Conservation (phyloP, 306 rosid species). For the Cucurbita moschata region DNA sequence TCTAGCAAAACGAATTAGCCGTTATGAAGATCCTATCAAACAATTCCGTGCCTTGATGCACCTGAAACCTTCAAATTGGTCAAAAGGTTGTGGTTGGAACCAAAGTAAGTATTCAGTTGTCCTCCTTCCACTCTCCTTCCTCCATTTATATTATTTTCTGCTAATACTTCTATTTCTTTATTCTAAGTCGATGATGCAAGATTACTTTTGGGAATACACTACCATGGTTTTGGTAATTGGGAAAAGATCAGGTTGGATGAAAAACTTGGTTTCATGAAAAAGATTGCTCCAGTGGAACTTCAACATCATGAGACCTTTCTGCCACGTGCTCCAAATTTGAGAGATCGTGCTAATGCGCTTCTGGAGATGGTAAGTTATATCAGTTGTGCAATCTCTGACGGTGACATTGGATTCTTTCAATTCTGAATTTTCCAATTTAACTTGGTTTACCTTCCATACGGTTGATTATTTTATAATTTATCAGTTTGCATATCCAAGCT, state of each 20-base stretch:
- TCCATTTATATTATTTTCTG: neutral
- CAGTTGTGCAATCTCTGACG: neutral
- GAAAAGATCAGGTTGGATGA: conserved; percentile 89
- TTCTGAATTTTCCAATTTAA: neutral
- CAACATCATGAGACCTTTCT: conserved; percentile 97
- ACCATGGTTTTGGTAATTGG: conserved; percentile 96
- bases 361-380: conserved; percentile 66
- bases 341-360: conserved; percentile 95
- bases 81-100: conserved; percentile 99
- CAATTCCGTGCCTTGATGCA: conserved; percentile 74
- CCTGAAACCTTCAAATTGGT: conserved; percentile 97
- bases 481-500: neutral
- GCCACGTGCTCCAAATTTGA: conserved; percentile 98
- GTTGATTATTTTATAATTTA: neutral
- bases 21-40: conserved; percentile 82
- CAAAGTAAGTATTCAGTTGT: conserved; percentile 54
- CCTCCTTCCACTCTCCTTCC: neutral
- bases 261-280: conserved; percentile 77
- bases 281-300: conserved; percentile 97
- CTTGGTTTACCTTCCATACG: neutral
- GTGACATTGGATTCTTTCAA: neutral
- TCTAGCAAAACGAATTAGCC: conserved; percentile 79
- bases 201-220: conserved; percentile 87
- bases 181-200: conserved; percentile 93
- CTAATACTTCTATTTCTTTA: neutral